phyloP scores from a whole-genome alignment of 768 basidiomycete genomes.

The Candolleomyces efflorescens region DNA sequence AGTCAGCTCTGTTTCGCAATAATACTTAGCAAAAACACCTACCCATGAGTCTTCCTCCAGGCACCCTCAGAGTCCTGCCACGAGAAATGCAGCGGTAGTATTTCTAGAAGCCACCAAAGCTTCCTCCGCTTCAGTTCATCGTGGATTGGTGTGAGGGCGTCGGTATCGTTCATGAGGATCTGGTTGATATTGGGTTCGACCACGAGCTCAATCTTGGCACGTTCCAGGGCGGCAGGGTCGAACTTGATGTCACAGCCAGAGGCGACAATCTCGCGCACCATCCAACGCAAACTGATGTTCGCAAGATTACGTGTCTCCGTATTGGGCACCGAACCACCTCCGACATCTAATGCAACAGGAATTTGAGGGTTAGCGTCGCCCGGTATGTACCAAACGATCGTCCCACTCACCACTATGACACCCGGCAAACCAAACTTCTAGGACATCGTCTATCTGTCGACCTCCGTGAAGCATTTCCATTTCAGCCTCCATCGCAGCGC shows the following conservation, averaged over 20 bases:
- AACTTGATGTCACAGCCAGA: slow-evolving; percentile 48
- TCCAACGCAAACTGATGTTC: too few species aligned
- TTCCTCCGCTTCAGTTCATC: slow-evolving; percentile 43
- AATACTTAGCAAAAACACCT: too few species aligned
- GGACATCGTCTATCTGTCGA: slow-evolving; percentile 38
- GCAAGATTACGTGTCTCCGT: too few species aligned
- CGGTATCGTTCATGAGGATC: slow-evolving; percentile 16
- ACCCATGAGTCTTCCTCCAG: slow-evolving; percentile 47
- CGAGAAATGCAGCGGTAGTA: slow-evolving; percentile 49
- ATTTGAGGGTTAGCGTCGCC: not conserved
- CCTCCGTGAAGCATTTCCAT: slow-evolving; percentile 4
- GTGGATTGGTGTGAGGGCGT: slow-evolving; percentile 45
- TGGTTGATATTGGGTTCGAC: slow-evolving; percentile 3
- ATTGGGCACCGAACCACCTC: too few species aligned
- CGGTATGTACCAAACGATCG: not conserved
- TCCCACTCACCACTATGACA: slow-evolving; percentile 56
- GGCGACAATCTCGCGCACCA: too few species aligned
- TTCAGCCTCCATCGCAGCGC: slow-evolving; percentile 4
- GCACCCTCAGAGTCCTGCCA: slow-evolving; percentile 53
- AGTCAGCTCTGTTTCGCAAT: too few species aligned
- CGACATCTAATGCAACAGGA: slow-evolving; percentile 24
- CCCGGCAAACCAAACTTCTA: slow-evolving; percentile 81
- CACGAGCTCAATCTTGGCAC: slow-evolving; percentile 30
- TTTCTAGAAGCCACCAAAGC: slow-evolving; percentile 72
- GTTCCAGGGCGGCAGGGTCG: slow-evolving; percentile 42